Base-by-base conservation (phyloP, 257 asterid genomes). In the Primulina tabacum region DNA sequence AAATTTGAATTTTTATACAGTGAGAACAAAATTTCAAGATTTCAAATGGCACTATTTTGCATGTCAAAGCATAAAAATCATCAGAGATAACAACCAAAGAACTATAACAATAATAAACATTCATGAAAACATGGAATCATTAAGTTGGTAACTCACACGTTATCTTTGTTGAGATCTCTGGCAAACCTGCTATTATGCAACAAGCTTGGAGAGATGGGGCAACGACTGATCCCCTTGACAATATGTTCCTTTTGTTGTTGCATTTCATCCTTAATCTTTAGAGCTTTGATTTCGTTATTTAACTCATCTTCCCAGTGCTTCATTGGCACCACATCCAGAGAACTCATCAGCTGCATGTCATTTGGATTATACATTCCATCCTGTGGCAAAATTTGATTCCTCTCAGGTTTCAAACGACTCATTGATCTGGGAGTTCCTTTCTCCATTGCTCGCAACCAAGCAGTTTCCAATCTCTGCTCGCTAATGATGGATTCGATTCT, bases 381-480 rank as follows among this genome's bases (percentile, higher is more conserved):
- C 76, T 88, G 98, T 10, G 99, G 99, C 71, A 89, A 79, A 69
- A 94, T 85, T 86, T 94, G 99, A 75, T 94, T 91, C 86, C 95
- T 83, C 65, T 92, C 99, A 3, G 97, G 99, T 79, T 78, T 90
- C 82, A 77, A 67, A 50, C 80, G 88, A 52, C 77, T 78, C 68
- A 81, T 30, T 16, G 96, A 80, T 60, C 88, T 89, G 11, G 93
- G 88, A 21, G 93, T 83, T 71, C 92, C 86, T 76, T 88, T 91
- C 81, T 91, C 98, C 92, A 82, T 82, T 7, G 95, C 96, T 73
- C 88, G 98, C 76, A 94, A 77, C 98, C 99, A 87, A 1, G 99
- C 97, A 40, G 99, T 85, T 84, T 94, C 98, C 60, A 92, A 50
- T 71, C 92, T 84, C 81, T 91, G 99, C 76, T 89, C 97, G 7